Percentiles rank a stretch among this genome's conserved stretches.
Conservation (phyloP, 768 basidiomycete species). For the Kondoa malvinella region DNA sequence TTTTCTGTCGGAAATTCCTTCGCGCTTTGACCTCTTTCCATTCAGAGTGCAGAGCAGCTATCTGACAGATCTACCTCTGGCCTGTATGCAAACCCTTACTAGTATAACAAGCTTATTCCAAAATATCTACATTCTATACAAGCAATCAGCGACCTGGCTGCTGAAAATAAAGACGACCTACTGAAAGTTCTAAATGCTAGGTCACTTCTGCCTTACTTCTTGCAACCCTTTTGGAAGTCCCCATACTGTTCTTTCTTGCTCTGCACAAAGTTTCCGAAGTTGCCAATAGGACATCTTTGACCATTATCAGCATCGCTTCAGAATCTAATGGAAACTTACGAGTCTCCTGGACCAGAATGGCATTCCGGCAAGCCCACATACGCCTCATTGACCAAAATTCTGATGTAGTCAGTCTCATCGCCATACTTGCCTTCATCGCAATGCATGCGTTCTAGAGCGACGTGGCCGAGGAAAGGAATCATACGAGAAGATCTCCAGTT, state of each 20-base stretch:
- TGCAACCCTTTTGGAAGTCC: background rate
- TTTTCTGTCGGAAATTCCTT: too few species aligned
- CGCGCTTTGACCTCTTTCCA: too few species aligned
- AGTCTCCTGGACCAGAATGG: constrained; percentile 29
- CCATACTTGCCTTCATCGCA: constrained; percentile 19
- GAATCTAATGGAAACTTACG: constrained; percentile 20
- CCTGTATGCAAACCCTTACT: too few species aligned
- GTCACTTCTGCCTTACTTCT: background rate
- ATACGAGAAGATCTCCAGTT: constrained; percentile 34
- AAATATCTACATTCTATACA: too few species aligned
- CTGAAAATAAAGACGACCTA: too few species aligned
- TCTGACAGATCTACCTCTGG: too few species aligned
- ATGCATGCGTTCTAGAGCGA: constrained; percentile 33
- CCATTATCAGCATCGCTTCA: background rate
- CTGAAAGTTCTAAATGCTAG: too few species aligned
- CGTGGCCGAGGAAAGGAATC: constrained; percentile 35
- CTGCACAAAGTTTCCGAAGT: background rate
- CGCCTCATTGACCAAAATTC: constrained; percentile 34
- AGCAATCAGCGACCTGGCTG: too few species aligned
- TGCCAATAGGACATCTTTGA: background rate
- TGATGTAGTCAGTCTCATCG: constrained; percentile 27
- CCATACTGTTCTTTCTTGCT: background rate
- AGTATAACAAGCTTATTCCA: too few species aligned
- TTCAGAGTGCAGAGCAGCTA: too few species aligned
- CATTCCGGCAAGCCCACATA: constrained; percentile 31